Evolutionary conservation across 202 grass and related monocot species (phyloP), one percentile per base, ranked within the genome.

Genomic region (Miscanthus sacchariflorus): DNA sequence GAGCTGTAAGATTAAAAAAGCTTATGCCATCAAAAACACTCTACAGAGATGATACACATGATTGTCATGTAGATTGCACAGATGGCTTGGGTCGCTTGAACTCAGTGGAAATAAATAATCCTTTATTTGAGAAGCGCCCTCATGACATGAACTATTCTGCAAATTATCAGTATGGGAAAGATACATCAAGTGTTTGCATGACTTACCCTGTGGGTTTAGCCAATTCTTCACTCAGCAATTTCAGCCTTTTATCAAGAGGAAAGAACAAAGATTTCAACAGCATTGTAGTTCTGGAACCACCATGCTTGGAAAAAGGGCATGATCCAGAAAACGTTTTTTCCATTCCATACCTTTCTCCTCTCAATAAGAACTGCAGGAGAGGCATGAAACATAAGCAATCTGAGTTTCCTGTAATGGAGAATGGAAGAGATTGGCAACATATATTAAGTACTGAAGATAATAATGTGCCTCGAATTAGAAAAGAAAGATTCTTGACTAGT

Each of bases 251-350:
- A 68, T 24, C 19, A 6, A 83, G 72, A 81, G 74, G n/a, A 58
- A 27, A 72, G 7, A 27, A 52, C 15, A 72, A 45, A 35, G 89
- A 87, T 67, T 88, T 80, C 35, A 74, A 68, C 50, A 72, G 38
- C 52, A 96, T 93, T 87, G 83, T 90, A 28, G 68, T 93, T 86
- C 87, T 93, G 80, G 88, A 93, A 83, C 87, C 89, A 83, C 85
- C 85, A 79, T 80, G 45, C 75, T 38, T 84, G 76, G 80, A 76
- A 9, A 92, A 88, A 78, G 10, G 83, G 46, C 52, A 61, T 75
- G 78, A 76, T 72, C 77, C 25, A 63, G 90, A 85, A 38, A 92
- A 88, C 8, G 39, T 71, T 24, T 82, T 87, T 82, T 81, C 77
- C 54, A 82, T 78, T 52, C 58, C 73, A 4, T 82, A 79, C 66